Conservation (phyloP, 1,284 basidiomycete species). For the Pseudozyma pruni region DNA sequence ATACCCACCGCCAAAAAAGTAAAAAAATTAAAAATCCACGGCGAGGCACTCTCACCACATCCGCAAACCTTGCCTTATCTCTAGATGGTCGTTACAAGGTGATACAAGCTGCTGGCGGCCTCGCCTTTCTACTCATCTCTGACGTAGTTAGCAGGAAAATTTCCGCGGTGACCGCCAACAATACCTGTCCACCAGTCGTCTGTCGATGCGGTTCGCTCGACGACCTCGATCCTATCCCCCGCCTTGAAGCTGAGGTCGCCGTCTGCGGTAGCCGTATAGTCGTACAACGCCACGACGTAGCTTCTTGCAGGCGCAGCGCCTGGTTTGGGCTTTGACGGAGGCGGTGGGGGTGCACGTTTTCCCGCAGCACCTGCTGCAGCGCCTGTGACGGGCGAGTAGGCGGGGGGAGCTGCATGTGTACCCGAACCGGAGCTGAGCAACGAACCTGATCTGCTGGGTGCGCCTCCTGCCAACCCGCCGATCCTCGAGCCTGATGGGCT, state of each 20-base stretch:
- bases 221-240: slow-evolving; percentile 93
- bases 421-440: slow-evolving; percentile 8
- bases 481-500: slow-evolving; percentile 27
- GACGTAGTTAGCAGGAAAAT: slow-evolving; percentile 81
- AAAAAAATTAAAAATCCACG: too few species aligned
- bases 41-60: too few species aligned
- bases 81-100: too few species aligned
- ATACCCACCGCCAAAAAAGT: too few species aligned
- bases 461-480: slow-evolving; percentile 30
- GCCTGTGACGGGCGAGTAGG: slow-evolving; percentile 15
- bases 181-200: slow-evolving; percentile 99
- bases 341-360: slow-evolving; percentile 87
- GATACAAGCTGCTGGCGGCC: too few species aligned
- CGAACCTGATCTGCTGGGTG: slow-evolving; percentile 34
- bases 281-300: slow-evolving; percentile 93
- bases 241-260: slow-evolving; percentile 91
- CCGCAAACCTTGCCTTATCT: too few species aligned
- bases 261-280: slow-evolving; percentile 81
- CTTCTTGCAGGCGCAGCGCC: slow-evolving; percentile 72
- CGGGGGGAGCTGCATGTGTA: slow-evolving; percentile 18
- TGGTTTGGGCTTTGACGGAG: slow-evolving; percentile 82
- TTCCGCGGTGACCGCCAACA: slow-evolving; percentile 83
- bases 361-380: slow-evolving; percentile 47
- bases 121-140: slow-evolving; percentile 28
- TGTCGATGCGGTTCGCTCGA: slow-evolving; percentile 82